These are phyloP conservation scores for Colletotrichum caudatum DNA, from an alignment of 2,329 filamentous ascomycete genomes.

Conservation along the genomic window DNA sequence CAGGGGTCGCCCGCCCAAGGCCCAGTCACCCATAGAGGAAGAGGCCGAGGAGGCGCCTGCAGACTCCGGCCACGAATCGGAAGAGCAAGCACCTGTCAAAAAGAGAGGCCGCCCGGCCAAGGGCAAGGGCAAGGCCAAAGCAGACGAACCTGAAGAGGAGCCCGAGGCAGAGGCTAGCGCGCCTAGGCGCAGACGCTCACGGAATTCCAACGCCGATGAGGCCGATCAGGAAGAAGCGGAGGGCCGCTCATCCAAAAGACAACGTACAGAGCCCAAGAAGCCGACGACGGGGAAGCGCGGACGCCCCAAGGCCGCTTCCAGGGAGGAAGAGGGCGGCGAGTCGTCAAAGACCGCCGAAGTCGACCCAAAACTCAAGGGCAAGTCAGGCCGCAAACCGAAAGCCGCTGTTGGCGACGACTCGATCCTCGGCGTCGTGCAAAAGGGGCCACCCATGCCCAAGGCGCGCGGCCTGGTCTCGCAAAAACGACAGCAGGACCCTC, in stretches of 20 bases:
- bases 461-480: constrained; percentile 66
- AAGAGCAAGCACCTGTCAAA: constrained; percentile 39
- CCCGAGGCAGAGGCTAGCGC: constrained; percentile 33
- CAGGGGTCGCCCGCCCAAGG: constrained; percentile 36
- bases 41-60: constrained; percentile 30
- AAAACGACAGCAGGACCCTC: constrained; percentile 60
- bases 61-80: constrained; percentile 45
- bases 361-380: constrained; percentile 45
- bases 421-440: constrained; percentile 60
- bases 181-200: constrained; percentile 41
- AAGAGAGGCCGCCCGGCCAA: constrained; percentile 40
- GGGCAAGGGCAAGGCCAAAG: constrained; percentile 41
- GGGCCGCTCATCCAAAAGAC: constrained; percentile 40
- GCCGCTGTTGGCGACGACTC: constrained; percentile 60
- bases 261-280: constrained; percentile 41
- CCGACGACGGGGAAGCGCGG: constrained; percentile 42
- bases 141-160: constrained; percentile 41
- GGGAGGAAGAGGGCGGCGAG: constrained; percentile 41
- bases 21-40: constrained; percentile 27
- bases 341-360: constrained; percentile 39
- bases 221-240: constrained; percentile 39
- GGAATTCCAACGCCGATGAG: constrained; percentile 31
- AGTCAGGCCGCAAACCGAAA: constrained; percentile 52
- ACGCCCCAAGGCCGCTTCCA: constrained; percentile 44
- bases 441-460: constrained; percentile 67